These are phyloP conservation scores for Diaporthe caulivora DNA, from an alignment of 2,329 filamentous ascomycete species.

Conservation along the genomic window DNA sequence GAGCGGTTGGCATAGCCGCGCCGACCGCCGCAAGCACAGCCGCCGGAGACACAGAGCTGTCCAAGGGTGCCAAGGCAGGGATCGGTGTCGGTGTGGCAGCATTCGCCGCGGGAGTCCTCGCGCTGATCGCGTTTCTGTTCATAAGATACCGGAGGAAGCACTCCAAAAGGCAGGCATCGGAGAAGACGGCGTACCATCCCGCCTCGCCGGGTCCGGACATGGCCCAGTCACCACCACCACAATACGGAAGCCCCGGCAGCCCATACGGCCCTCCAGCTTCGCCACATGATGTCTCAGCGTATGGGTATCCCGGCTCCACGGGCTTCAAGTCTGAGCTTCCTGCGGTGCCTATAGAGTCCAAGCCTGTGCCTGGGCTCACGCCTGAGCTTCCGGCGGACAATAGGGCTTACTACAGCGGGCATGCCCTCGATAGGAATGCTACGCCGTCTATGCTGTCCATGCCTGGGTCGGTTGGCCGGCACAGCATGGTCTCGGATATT, in stretches of 20 bases:
- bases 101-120: neutral
- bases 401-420: neutral
- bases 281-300: neutral
- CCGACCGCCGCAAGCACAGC: neutral
- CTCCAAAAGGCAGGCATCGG: neutral
- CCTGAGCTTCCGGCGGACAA: constrained; percentile 18
- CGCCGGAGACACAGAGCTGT: neutral
- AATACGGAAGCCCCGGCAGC: constrained; percentile 6
- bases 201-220: constrained; percentile 1
- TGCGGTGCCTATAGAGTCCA: neutral
- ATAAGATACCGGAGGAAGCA: neutral
- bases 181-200: neutral
- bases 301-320: neutral
- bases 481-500: constrained; percentile 24
- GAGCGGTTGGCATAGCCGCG: neutral
- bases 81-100: constrained; percentile 27
- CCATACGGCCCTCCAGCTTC: neutral
- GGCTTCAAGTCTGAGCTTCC: constrained; percentile 22
- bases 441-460: constrained; percentile 25
- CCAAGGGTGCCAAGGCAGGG: constrained; percentile 23
- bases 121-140: constrained; percentile 3
- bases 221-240: constrained; percentile 12
- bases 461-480: neutral
- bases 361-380: neutral
- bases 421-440: neutral